Conservation (phyloP, 768 basidiomycete species). For the Leccinum rimulosum region DNA sequence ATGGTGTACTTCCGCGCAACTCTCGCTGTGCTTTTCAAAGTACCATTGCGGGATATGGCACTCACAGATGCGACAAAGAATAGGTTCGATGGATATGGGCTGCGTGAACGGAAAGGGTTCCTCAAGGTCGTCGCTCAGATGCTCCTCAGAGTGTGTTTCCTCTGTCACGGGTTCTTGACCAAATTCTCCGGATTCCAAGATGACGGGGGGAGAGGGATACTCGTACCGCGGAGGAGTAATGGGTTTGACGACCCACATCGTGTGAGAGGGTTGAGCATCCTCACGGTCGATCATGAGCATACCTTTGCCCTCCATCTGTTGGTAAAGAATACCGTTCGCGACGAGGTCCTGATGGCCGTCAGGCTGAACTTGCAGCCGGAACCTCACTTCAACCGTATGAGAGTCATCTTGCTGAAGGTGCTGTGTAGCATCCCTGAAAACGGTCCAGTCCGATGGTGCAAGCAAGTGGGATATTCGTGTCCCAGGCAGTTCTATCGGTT, state of each 20-base stretch:
- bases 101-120: constrained; percentile 75
- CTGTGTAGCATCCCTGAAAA: constrained; percentile 85
- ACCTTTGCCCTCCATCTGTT: constrained; percentile 95
- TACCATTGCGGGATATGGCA: constrained; percentile 97
- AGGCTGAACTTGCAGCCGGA: constrained; percentile 78
- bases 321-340: constrained; percentile 53
- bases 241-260: constrained; percentile 97
- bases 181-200: constrained; percentile 47
- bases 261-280: constrained; percentile 84
- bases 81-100: constrained; percentile 76
- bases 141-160: constrained; percentile 39
- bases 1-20: constrained; percentile 93
- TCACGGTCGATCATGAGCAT: constrained; percentile 98
- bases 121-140: constrained; percentile 42
- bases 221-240: constrained; percentile 69
- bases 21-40: constrained; percentile 99
- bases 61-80: constrained; percentile 98
- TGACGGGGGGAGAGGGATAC: constrained; percentile 59
- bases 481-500: constrained; percentile 75
- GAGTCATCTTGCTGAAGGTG: constrained; percentile 88
- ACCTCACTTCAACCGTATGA: constrained; percentile 89
- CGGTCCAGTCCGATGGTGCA: constrained; percentile 71
- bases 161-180: constrained; percentile 35
- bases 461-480: constrained; percentile 81
- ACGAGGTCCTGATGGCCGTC: constrained; percentile 54